phyloP scores from a whole-genome alignment of 257 asterid genomes.

The Pogostemon cablin region DNA sequence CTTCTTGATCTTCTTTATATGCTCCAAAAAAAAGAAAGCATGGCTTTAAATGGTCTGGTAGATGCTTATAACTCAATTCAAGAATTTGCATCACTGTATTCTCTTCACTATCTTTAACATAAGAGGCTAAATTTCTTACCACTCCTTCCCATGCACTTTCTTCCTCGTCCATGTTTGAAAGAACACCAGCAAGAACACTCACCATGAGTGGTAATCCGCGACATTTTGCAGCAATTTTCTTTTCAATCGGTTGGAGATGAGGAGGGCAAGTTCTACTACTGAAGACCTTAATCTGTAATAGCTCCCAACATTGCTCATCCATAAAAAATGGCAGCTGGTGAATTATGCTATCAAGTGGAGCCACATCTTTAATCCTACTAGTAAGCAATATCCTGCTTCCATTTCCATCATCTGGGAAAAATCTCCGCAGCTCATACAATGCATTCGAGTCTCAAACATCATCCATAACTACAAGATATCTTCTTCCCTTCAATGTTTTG shows the following conservation, averaged over 20 bases:
- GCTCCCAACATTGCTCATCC: conserved; percentile 16
- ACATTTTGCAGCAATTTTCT: too few relatives aligned
- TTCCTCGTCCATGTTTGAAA: not conserved
- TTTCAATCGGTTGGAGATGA: too few relatives aligned
- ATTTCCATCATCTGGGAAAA: not conserved
- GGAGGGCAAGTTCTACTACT: too few relatives aligned
- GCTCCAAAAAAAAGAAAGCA: conserved; percentile 43
- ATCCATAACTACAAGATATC: not conserved
- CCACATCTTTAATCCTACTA: not conserved
- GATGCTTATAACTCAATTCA: conserved; percentile 40
- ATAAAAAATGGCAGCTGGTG: not conserved
- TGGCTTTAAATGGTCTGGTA: conserved; percentile 35
- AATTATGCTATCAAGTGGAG: not conserved
- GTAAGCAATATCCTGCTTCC: conserved; percentile 13
- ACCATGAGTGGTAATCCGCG: not conserved
- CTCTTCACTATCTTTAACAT: not conserved
- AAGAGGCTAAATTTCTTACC: not conserved
- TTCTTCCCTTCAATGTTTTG: too few relatives aligned
- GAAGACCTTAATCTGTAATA: not conserved
- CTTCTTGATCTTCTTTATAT: conserved; percentile 24
- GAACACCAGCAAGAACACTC: not conserved
- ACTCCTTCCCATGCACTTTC: not conserved
- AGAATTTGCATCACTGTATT: conserved; percentile 24
- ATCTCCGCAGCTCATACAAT: not conserved
- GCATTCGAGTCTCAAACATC: not conserved